Conservation (phyloP, 208 protist species). For the Crithidia acanthocephali region DNA sequence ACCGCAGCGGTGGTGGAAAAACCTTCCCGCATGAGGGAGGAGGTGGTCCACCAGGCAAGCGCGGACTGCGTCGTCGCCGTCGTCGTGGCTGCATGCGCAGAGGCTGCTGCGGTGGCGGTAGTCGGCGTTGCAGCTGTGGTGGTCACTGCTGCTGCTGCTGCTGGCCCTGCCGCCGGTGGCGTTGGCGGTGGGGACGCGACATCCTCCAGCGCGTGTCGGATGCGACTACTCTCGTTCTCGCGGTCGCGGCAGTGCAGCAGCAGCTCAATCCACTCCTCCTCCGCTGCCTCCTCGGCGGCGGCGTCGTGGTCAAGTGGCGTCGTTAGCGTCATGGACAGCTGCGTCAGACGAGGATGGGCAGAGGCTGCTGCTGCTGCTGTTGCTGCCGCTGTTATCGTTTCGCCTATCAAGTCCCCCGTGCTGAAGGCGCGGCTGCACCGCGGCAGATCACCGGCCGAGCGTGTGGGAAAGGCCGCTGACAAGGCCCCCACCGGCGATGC, state of each 20-base stretch:
- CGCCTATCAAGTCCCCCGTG: background rate
- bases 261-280: conserved; percentile 38
- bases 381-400: background rate
- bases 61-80: background rate
- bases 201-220: conserved; percentile 9
- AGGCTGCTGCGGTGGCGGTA: background rate
- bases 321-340: background rate
- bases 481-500: background rate
- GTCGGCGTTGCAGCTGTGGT: background rate
- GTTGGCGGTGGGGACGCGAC: background rate
- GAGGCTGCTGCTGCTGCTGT: background rate
- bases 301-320: no score
- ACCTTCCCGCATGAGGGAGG: conserved; percentile 17
- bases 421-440: conserved; percentile 1
- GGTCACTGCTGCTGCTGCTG: background rate
- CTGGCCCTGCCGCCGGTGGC: background rate
- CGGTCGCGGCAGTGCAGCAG: conserved; percentile 45
- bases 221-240: conserved; percentile 34
- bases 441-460: no score
- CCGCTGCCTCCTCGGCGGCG: conserved; percentile 9
- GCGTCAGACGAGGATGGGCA: background rate
- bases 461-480: background rate
- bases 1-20: background rate
- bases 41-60: conserved; percentile 31
- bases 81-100: background rate